Base-by-base conservation (phyloP, 2,329 filamentous ascomycete genomes). In the Trichoderma endophyticum region DNA sequence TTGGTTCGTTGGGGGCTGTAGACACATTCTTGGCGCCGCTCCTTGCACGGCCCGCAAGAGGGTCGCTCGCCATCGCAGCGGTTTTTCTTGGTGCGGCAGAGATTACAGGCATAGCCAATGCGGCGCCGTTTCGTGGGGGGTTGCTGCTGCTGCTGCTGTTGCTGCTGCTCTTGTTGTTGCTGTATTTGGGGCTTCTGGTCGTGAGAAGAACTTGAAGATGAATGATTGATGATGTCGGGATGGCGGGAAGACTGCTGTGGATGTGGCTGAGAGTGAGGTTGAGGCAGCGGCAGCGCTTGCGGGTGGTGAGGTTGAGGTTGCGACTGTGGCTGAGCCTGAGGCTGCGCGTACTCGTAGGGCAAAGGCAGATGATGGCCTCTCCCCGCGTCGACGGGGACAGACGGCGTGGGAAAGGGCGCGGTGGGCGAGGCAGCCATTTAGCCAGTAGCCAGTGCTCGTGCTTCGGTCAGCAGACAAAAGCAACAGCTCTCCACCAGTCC, bases 1-100 rank as follows among this genome's bases (percentile, higher is more conserved):
- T 69, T 69, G 21, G 66, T 69, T 57, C 66, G 66, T 18, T 69
- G 66, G 15, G 66, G 66, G 51, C 66, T 69, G n/a, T 69, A 69
- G 56, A 69, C 56, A 12, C 66, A 69, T n/a, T 69, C 66, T 28
- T 69, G 66, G 15, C 66, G 66, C n/a, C 66, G 66, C 56, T 69
- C 66, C 56, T 69, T 69, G n/a, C 66, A 69, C 26, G 66, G 66
- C 36, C 66, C 66, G 36, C 66, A 69, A 14, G 66, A 69, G 3
- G 66, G 66, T 14, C 66, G 43, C 66, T 69, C 66, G 28, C 66
- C 66, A 69, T 69, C 66, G 14, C 66, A 69, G 18, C 66, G 66
- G 39, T 69, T 69, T 56, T 69, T 69, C 9, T 69, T 69, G 26
- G 66, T 61, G n/a, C 66, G 56, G 1, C 56, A 69, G 36, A 69